Evolutionary conservation across 2,329 filamentous ascomycete genomes (phyloP).

Genomic region (Cercospora sp.): DNA sequence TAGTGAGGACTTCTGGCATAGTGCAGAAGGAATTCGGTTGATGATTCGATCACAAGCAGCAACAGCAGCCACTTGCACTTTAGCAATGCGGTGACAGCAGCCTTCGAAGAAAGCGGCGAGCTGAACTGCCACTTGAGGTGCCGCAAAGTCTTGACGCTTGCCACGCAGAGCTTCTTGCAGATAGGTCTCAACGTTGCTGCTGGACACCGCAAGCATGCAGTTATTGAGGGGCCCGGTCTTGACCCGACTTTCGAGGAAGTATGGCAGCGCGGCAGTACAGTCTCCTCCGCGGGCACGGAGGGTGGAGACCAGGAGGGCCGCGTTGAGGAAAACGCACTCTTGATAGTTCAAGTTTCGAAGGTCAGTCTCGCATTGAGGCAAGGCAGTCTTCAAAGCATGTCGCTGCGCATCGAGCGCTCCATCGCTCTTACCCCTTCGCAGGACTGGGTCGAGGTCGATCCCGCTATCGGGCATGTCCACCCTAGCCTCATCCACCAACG

Average conservation of each 20-base stretch:
- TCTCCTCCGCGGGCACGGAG: constrained; percentile 83
- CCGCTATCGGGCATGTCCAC: constrained; percentile 92
- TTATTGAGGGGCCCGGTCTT: constrained; percentile 60
- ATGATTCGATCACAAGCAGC: constrained; percentile 84
- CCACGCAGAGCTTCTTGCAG: constrained; percentile 72
- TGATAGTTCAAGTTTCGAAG: constrained; percentile 83
- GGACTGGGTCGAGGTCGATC: constrained; percentile 90
- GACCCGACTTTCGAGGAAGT: constrained; percentile 91
- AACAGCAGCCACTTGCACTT: constrained; percentile 85
- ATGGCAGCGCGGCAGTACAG: constrained; percentile 83
- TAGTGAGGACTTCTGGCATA: constrained; percentile 86
- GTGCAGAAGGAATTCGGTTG: constrained; percentile 76
- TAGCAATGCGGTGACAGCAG: constrained; percentile 90
- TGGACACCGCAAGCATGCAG: constrained; percentile 63
- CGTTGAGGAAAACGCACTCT: constrained; percentile 87
- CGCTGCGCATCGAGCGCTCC: constrained; percentile 80
- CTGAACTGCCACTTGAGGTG: constrained; percentile 85
- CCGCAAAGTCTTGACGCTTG: constrained; percentile 75
- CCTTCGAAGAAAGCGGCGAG: constrained; percentile 80
- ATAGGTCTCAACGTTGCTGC: constrained; percentile 76
- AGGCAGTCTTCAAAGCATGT: constrained; percentile 68
- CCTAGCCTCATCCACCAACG: constrained; percentile 83
- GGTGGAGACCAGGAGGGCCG: constrained; percentile 84
- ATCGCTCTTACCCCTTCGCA: constrained; percentile 79
- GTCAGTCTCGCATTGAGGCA: constrained; percentile 75